phyloP scores from a whole-genome alignment of 805 yeast species.

The Spencermartinsiella europaea region DNA sequence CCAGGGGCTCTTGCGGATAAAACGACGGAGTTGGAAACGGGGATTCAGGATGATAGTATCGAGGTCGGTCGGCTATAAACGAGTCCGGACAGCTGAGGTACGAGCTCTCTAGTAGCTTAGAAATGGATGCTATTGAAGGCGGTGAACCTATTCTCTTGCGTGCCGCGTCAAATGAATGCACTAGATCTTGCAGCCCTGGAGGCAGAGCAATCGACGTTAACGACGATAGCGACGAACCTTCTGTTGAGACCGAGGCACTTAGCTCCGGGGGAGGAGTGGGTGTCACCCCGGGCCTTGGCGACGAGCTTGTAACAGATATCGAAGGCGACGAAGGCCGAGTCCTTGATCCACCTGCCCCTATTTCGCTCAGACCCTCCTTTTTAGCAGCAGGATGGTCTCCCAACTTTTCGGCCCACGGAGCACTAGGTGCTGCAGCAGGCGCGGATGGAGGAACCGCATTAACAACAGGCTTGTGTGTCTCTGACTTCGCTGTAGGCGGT shows the following conservation, averaged over 20 bases:
- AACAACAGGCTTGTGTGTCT: not conserved
- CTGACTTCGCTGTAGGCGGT: conserved; percentile 14
- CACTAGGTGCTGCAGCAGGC: conserved; percentile 14
- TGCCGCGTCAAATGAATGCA: conserved; percentile 37
- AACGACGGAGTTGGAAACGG: conserved; percentile 88
- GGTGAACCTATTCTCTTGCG: conserved; percentile 46
- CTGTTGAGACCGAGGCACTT: conserved; percentile 17
- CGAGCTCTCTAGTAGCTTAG: conserved; percentile 66
- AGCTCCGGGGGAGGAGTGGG: conserved; percentile 18
- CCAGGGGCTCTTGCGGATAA: conserved; percentile 77
- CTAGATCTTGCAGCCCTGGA: conserved; percentile 38
- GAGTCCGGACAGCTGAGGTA: conserved; percentile 90
- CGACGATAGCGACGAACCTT: conserved; percentile 5
- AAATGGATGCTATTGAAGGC: conserved; percentile 48
- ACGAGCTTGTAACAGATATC: conserved; percentile 21
- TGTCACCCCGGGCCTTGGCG: conserved; percentile 20
- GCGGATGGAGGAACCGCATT: not conserved
- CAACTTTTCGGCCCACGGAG: conserved; percentile 23
- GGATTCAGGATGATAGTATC: conserved; percentile 65
- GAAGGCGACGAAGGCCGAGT: conserved; percentile 13
- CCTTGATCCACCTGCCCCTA: not conserved
- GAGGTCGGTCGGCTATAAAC: conserved; percentile 79
- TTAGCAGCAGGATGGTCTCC: conserved; percentile 7
- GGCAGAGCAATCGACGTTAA: conserved; percentile 28
- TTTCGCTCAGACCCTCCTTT: not conserved